Evolutionary conservation across 2,329 filamentous ascomycete species (phyloP).

Genomic region (Cladorrhinum sp.): DNA sequence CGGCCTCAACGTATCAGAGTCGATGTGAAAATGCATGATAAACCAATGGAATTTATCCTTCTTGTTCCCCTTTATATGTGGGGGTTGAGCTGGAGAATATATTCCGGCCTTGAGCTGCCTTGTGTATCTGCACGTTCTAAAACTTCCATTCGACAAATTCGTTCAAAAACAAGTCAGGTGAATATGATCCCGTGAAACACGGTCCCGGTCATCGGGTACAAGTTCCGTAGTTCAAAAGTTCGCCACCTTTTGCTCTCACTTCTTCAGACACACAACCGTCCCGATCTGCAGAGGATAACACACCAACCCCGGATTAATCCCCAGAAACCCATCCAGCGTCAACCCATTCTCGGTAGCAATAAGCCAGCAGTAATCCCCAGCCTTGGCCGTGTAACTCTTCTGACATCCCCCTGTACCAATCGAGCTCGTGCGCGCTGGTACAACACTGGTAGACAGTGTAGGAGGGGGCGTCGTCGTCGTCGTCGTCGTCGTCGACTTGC

Average conservation of each 20-base stretch:
- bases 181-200: no score
- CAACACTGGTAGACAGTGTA: conserved; percentile 25
- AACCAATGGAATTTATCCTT: no score
- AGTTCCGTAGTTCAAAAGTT: no score
- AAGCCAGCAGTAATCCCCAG: conserved; percentile 15
- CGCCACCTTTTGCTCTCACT: background rate
- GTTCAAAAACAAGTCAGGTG: no score
- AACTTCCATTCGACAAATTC: no score
- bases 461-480: no score
- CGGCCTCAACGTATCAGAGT: background rate
- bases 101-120: no score
- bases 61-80: no score
- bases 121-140: no score
- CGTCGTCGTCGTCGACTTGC: conserved; percentile 28
- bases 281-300: conserved; percentile 15
- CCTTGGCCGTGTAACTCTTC: conserved; percentile 10
- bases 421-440: conserved; percentile 29
- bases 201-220: no score
- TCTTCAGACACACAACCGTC: conserved; percentile 9
- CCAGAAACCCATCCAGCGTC: conserved; percentile 8
- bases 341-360: conserved; percentile 14
- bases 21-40: no score
- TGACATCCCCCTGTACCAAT: conserved; percentile 24
- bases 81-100: no score
- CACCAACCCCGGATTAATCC: conserved; percentile 8